Conservation (phyloP, 1,284 basidiomycete genomes). For the Marasmius sp. region DNA sequence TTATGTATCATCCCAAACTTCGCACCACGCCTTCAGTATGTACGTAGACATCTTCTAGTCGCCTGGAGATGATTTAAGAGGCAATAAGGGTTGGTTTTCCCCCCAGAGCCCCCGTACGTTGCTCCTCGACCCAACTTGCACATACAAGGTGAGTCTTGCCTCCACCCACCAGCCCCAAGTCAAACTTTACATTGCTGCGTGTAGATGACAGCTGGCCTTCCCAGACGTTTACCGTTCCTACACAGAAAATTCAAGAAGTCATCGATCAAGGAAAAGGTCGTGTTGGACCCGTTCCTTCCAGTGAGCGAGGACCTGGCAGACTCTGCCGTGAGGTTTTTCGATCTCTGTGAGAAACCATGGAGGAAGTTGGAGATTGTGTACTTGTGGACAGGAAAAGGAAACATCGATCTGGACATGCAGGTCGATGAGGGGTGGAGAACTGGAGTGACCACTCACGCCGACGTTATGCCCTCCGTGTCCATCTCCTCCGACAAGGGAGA, state of each 20-base stretch:
- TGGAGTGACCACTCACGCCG: not conserved
- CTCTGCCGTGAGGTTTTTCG: not conserved
- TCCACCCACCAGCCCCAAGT: too few species aligned
- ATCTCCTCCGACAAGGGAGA: not conserved
- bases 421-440: not conserved
- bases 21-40: too few species aligned
- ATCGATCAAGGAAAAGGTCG: not conserved
- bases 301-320: not conserved
- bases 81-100: too few species aligned
- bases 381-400: not conserved
- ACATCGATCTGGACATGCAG: not conserved
- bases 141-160: too few species aligned
- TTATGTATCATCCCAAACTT: too few species aligned
- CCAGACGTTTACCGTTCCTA: not conserved
- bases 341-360: not conserved
- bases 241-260: not conserved
- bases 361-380: not conserved
- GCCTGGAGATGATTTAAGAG: too few species aligned
- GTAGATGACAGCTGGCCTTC: too few species aligned
- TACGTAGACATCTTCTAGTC: too few species aligned
- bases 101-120: too few species aligned
- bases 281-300: not conserved
- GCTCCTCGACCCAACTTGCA: too few species aligned
- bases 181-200: too few species aligned
- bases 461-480: not conserved